Conservation (phyloP, 805 yeast genomes). For the Wickerhamomyces bovis region DNA sequence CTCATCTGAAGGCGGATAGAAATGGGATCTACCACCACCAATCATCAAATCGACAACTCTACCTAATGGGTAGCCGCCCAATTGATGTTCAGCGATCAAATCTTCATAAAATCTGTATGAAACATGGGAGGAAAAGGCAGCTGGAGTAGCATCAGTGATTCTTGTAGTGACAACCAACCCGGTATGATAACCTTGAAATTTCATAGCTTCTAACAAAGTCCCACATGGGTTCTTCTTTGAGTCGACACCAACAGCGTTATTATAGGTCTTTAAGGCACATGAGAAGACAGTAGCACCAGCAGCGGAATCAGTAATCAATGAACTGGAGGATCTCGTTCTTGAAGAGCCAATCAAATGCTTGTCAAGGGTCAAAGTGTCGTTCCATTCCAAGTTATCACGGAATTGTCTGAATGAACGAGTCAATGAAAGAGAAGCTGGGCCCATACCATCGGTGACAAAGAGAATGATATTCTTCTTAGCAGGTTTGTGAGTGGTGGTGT, state of each 20-base stretch:
- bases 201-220: constrained; percentile 82
- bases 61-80: constrained; percentile 79
- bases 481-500: not conserved
- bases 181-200: constrained; percentile 71
- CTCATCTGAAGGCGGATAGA: constrained; percentile 42
- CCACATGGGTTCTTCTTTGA: constrained; percentile 73
- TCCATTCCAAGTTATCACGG: constrained; percentile 45
- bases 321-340: constrained; percentile 71
- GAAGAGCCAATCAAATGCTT: constrained; percentile 73
- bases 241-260: constrained; percentile 88
- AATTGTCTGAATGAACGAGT: constrained; percentile 71
- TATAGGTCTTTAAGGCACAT: constrained; percentile 76
- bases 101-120: constrained; percentile 74
- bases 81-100: constrained; percentile 79
- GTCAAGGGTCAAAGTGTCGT: constrained; percentile 59
- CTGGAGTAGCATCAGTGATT: constrained; percentile 94
- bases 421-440: constrained; percentile 79
- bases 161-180: constrained; percentile 92
- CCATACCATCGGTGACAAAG: constrained; percentile 95
- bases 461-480: constrained; percentile 73
- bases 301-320: constrained; percentile 88
- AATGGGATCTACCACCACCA: constrained; percentile 90
- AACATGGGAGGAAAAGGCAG: constrained; percentile 79
- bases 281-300: constrained; percentile 96
- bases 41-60: constrained; percentile 75